Evolutionary conservation across 164 flowering plant genomes (phyloP), one percentile per base, ranked within the genome.

Genomic region (Annona squamosa): DNA sequence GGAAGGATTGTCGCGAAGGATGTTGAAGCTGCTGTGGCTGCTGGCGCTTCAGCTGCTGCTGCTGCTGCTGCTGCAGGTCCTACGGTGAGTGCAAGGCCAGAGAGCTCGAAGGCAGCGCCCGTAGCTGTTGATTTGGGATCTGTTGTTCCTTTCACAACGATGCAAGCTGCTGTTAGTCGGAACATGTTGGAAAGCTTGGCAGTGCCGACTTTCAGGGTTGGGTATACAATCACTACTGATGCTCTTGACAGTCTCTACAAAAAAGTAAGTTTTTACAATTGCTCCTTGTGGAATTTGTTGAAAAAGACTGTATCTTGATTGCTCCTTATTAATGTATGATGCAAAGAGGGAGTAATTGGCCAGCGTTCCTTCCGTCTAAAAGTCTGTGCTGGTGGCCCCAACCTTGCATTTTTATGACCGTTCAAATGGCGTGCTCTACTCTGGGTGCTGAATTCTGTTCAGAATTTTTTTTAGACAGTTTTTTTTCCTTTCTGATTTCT

Each of bases 1-100:
- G 98, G 99, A 56, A 85, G 99, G 74, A 87, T 93, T 83, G 92
- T 90, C 67, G 99, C 97, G 18, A 91, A 90, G 84, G 98, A 93
- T 83, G 97, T 92, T 3, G 99, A 94, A 78, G 87, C 87, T 16
- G 90, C 87, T 26, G 87, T 89, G 13, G 84, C 82, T 63, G 81
- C 81, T 4, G 76, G 75, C 37, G 71, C 78, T 26, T 66, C 79
- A 0, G 71, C 81, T 44, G 79, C 71, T 70, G 75, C 46, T 19
- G 52, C 82, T 3, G 69, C 74, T 17, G 44, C 73, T 5, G 69
- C 75, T 12, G 78, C 44, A 70, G 71, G 64, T 65, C 37, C 70
- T 41, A 68, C 56, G 1, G 41, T 71, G 42, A 69, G 68, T 12
- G 9, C 37, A 56, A 69, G 61, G 13, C 7, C 37, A 56, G 46